phyloP scores from a whole-genome alignment of 768 basidiomycete species.

The Scleroderma bovista region DNA sequence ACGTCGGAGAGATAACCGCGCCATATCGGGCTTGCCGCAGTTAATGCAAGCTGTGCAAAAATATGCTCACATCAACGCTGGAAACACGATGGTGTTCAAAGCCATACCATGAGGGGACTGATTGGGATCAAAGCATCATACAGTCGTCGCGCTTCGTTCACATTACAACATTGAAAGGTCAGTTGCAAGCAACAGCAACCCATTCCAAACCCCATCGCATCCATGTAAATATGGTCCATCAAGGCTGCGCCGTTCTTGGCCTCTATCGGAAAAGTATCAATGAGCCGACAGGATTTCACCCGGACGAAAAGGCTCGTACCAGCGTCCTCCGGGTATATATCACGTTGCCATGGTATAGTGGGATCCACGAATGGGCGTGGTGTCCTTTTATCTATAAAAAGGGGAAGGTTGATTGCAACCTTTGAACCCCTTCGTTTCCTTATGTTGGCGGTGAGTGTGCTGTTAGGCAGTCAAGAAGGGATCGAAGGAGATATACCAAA shows the following conservation, averaged over 20 bases:
- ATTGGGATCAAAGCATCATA: conserved; percentile 97
- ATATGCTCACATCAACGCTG: conserved; percentile 1
- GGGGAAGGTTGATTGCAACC: conserved; percentile 90
- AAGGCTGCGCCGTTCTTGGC: conserved; percentile 87
- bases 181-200: conserved; percentile 97
- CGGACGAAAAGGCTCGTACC: conserved; percentile 42
- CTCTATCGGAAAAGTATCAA: conserved; percentile 41
- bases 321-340: conserved; percentile 77
- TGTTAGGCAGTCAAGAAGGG: conserved; percentile 30
- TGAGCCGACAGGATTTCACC: conserved; percentile 7
- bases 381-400: conserved; percentile 85
- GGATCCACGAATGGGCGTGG: conserved; percentile 89
- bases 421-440: conserved; percentile 85
- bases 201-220: conserved; percentile 99
- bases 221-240: conserved; percentile 90
- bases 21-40: conserved; percentile 92
- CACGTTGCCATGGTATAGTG: conserved; percentile 83
- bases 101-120: conserved; percentile 85
- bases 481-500: conserved; percentile 6
- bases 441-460: conserved; percentile 97
- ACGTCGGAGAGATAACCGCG: conserved; percentile 94
- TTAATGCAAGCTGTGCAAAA: conserved; percentile 76
- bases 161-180: conserved; percentile 95
- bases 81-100: background rate
- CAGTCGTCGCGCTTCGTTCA: conserved; percentile 84